Base-by-base conservation (phyloP, 768 basidiomycete species). In the Boletus sensibilis region DNA sequence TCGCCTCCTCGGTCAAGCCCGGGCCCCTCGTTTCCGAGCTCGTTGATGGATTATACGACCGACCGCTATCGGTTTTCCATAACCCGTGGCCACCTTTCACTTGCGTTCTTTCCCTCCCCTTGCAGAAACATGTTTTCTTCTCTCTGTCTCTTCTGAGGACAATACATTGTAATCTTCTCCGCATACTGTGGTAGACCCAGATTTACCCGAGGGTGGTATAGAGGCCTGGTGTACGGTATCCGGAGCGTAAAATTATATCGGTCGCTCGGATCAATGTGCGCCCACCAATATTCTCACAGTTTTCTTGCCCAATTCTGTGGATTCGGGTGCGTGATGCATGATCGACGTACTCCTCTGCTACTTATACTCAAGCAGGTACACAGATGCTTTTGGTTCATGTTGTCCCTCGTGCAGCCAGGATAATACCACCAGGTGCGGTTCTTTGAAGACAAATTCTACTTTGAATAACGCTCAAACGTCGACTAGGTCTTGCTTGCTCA, bases 401-500 rank as follows among this genome's bases (percentile, higher is more conserved):
- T 77, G 9, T 77, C 76, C 18, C 51, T 75, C n/a, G 67, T 66
- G 7, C 61, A 71, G 25, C 69, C 74, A 33, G 71, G 71, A 10
- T 57, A 68, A 25, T 74, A 72, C 34, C 73, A 75, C 31, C 72
- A 76, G 62, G 75, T 74, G 55, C 35, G 44, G 27, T 25, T 34
- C 23, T 20, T 0, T 29, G n/a, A 12, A 18, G 8, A 29, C 27
- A 6, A 10, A 2, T 13, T 39, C 0, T 27, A 0, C 4, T 27
- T 27, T 29, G 31, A 33, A 38, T 50, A 3, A 39, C 12, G 11
- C 5, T 14, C 4, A 18, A 25, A 25, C 14, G 5, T 33, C 21
- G 14, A 41, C 16, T 11, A 82, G 73, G 59, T 76, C 16, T 69
- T 82, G 47, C 72, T 81, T n/a, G 58, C 69, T 21, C 80, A 82